phyloP scores from a whole-genome alignment of 345 rosid genomes.

The Arabis alpina region DNA sequence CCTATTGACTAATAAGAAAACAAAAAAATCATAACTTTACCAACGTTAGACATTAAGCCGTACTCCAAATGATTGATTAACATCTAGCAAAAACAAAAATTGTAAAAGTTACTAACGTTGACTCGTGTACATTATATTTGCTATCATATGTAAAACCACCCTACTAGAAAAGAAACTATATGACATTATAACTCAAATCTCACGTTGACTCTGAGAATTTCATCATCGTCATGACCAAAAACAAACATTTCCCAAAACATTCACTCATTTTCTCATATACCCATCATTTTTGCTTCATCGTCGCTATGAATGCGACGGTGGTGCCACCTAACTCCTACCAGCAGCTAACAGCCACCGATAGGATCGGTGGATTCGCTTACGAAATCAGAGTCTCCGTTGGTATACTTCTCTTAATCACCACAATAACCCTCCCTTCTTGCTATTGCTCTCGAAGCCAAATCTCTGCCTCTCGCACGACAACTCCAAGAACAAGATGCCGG shows the following conservation, averaged over 20 bases:
- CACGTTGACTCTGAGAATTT: conserved; percentile 32
- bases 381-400: conserved; percentile 59
- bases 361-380: conserved; percentile 52
- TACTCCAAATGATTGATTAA: not conserved
- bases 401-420: conserved; percentile 51
- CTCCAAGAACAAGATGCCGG: conserved; percentile 21
- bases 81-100: not conserved
- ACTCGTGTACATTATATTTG: conserved; percentile 15
- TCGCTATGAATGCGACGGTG: conserved; percentile 21
- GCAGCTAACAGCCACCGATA: conserved; percentile 18
- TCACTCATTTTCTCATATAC: not conserved
- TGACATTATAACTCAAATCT: conserved; percentile 8
- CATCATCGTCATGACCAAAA: conserved; percentile 30
- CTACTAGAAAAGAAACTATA: not conserved
- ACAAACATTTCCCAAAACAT: conserved; percentile 24
- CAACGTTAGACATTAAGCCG: conserved; percentile 4
- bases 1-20: not conserved
- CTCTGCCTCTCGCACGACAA: conserved; percentile 31
- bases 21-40: not conserved
- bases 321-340: conserved; percentile 28
- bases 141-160: conserved; percentile 16
- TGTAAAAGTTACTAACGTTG: not conserved
- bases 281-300: conserved; percentile 18
- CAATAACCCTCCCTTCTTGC: conserved; percentile 48
- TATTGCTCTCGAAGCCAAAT: conserved; percentile 46